phyloP scores from a whole-genome alignment of 441 rosid species.

The Gossypium gossypioides region DNA sequence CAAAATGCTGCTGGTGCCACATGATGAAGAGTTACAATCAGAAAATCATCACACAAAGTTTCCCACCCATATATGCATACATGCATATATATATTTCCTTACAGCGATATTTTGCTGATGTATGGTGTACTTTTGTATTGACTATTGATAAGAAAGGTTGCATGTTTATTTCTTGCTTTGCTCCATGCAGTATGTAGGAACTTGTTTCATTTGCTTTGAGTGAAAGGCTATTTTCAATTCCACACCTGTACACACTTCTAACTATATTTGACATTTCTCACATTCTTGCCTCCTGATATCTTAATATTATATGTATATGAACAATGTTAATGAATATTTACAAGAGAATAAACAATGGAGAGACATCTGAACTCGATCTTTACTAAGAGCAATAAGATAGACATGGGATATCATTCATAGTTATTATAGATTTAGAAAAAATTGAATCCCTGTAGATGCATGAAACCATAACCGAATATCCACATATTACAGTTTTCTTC shows the following conservation, averaged over 20 bases:
- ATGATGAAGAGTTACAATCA: not conserved
- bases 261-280: too few species aligned
- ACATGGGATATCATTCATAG: not conserved
- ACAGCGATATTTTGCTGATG: not conserved
- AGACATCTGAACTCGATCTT: too few species aligned
- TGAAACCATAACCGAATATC: not conserved
- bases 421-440: not conserved
- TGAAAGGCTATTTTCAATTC: too few species aligned
- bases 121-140: not conserved
- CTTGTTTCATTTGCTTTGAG: not conserved
- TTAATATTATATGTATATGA: too few species aligned
- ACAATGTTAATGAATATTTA: too few species aligned
- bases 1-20: not conserved
- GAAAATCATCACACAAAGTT: not conserved
- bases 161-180: not conserved
- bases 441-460: not conserved
- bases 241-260: too few species aligned
- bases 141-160: not conserved
- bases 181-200: not conserved
- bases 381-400: too few species aligned
- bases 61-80: not conserved
- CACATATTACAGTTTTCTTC: not conserved
- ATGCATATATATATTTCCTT: not conserved
- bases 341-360: too few species aligned
- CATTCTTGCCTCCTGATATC: too few species aligned